These are phyloP conservation scores for Pterocarpus macrocarpus DNA, from an alignment of 306 rosid genomes.

Conservation along the genomic window DNA sequence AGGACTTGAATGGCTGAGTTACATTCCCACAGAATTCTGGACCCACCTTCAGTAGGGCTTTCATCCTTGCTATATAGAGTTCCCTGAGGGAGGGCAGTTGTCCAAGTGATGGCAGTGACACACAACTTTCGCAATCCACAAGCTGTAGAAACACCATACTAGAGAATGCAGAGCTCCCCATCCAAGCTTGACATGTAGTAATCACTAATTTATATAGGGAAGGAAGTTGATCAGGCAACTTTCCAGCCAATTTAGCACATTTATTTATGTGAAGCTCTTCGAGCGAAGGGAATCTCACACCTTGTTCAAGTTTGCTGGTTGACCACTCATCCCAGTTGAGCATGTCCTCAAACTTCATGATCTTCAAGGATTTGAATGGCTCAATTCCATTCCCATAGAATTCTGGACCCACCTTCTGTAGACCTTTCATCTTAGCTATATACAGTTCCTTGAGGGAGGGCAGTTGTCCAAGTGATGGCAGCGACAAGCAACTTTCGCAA, in stretches of 20 bases:
- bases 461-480: neutral
- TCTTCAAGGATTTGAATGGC: neutral
- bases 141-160: too few species aligned
- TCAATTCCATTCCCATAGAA: neutral
- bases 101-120: constrained; percentile 14
- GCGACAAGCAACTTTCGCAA: too few species aligned
- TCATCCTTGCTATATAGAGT: neutral
- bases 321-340: neutral
- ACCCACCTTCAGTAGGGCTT: neutral
- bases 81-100: neutral
- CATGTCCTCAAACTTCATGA: neutral
- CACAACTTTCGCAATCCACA: neutral
- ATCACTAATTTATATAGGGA: too few species aligned
- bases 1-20: neutral
- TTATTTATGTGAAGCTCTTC: neutral
- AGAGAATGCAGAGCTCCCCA: too few species aligned
- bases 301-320: neutral
- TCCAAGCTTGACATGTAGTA: too few species aligned
- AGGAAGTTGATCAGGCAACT: too few species aligned
- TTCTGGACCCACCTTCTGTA: neutral
- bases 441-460: neutral
- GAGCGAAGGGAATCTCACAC: neutral
- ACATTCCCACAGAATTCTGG: neutral
- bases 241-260: neutral
- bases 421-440: neutral